Base-by-base conservation (phyloP, 2,329 filamentous ascomycete species). In the Pseudodiploospora longispora region DNA sequence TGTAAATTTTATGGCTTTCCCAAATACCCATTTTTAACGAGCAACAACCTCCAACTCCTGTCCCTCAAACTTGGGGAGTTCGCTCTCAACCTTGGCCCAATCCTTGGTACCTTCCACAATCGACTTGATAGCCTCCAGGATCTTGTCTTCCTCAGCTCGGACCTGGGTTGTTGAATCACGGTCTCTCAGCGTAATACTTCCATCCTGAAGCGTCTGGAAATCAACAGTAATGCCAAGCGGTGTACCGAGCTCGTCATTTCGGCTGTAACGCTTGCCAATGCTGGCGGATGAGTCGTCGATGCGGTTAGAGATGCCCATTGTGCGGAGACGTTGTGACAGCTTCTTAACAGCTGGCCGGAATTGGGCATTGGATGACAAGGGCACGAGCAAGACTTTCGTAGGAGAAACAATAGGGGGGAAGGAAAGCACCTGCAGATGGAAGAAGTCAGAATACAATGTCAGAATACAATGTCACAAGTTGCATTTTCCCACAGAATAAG, bases 181-280 rank as follows among this genome's bases (percentile, higher is more conserved):
- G 64, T 97, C 91, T 60, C 91, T 76, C 52, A 97, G 78, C 1
- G 91, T 97, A 60, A 94, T 79, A 6, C 85, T 85, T 61, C 80
- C 80, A 63, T 96, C 89, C 67, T 95, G 82, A 54, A 95, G 72
- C 39, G 87, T 94, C 73, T 97, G 87, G 77, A 96, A 97, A 66
- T 97, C 91, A 48, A 97, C 80, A 0, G 91, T 97, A 65, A 97
- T 83, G 61, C 89, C 91, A 52, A 96, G 83, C 6, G 91, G 88
- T 37, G 93, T 97, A 58, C 91, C 93, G 47, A 96, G 78, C 70
- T 97, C 91, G 65, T 97, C 91, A 63, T 96, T 96, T 58, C 93
- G 83, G 61, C 85, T 82, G 67, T 95, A 97, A 43, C 91, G 85
- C 75, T 95, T 95, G 63, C 91, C 91, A 56, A 97, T 97, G 50